Conservation (phyloP, 2,329 filamentous ascomycete genomes). For the Seiridium cupressi region DNA sequence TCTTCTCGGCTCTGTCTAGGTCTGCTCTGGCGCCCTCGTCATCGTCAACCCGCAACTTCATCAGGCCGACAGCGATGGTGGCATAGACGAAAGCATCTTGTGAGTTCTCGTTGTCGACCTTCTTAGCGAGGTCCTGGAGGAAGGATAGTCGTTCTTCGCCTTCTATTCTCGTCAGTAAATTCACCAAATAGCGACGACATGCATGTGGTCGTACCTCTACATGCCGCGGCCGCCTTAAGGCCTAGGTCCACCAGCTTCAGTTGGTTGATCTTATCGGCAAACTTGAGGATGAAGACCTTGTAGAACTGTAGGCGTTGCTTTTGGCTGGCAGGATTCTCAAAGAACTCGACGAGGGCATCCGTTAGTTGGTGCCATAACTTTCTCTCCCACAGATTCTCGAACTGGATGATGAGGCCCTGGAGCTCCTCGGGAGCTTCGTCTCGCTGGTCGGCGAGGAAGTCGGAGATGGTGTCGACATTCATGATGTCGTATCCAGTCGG, state of each 20-base stretch:
- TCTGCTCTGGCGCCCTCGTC: constrained; percentile 82
- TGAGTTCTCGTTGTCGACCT: constrained; percentile 87
- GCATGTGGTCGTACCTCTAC: constrained; percentile 56
- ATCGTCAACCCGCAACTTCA: constrained; percentile 78
- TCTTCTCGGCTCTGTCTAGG: constrained; percentile 81
- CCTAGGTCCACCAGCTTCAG: constrained; percentile 92
- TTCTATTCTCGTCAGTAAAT: constrained; percentile 51
- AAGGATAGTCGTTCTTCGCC: constrained; percentile 84
- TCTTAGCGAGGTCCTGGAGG: constrained; percentile 77
- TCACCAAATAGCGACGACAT: too few relatives aligned
- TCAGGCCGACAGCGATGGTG: constrained; percentile 82
- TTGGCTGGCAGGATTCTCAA: constrained; percentile 76
- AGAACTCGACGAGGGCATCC: constrained; percentile 83
- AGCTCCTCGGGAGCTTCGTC: constrained; percentile 84
- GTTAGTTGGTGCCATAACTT: constrained; percentile 99
- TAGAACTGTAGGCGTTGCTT: constrained; percentile 86
- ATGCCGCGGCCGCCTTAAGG: constrained; percentile 82
- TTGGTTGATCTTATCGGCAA: constrained; percentile 98
- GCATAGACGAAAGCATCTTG: constrained; percentile 97
- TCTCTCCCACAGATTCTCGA: constrained; percentile 97
- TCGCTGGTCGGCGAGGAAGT: constrained; percentile 89
- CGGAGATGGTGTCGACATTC: constrained; percentile 84
- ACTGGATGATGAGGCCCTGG: constrained; percentile 82
- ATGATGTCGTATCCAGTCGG: constrained; percentile 43
- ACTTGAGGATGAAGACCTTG: constrained; percentile 91